Conservation (phyloP, 1,284 basidiomycete genomes). For the Exobasidium rhododendri region DNA sequence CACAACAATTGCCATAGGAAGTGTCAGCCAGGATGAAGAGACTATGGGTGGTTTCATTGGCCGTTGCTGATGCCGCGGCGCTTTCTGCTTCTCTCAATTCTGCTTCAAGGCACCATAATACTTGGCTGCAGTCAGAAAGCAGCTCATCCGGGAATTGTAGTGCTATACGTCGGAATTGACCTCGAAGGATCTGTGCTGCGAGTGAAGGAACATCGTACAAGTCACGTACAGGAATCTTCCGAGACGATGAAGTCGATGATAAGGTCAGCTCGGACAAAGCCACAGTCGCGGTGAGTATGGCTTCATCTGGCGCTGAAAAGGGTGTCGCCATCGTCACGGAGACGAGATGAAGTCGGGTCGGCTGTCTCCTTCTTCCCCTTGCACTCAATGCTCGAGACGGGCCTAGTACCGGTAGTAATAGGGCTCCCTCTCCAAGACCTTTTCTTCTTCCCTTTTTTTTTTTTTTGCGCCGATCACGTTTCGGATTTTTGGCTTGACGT, state of each 20-base stretch:
- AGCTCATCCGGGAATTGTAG: slow-evolving; percentile 96
- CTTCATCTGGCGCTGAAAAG: slow-evolving; percentile 46
- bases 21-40: slow-evolving; percentile 16
- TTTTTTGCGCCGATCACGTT: not conserved
- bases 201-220: slow-evolving; percentile 40
- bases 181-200: slow-evolving; percentile 23
- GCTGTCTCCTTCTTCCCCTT: not conserved
- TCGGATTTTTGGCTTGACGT: no score
- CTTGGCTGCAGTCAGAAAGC: slow-evolving; percentile 77
- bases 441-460: not conserved
- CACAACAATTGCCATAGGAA: slow-evolving; percentile 66
- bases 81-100: slow-evolving; percentile 55
- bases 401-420: not conserved
- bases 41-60: slow-evolving; percentile 47
- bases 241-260: slow-evolving; percentile 33
- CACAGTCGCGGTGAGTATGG: slow-evolving; percentile 40
- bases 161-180: slow-evolving; percentile 57
- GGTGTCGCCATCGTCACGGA: not conserved
- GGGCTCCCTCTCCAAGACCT: not conserved
- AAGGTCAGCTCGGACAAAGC: slow-evolving; percentile 37
- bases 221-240: slow-evolving; percentile 15
- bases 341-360: not conserved
- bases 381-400: not conserved
- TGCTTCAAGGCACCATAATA: slow-evolving; percentile 71
- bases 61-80: no score